Conservation (phyloP, 2,329 filamentous ascomycete species). For the Pseudonectria foliicola region DNA sequence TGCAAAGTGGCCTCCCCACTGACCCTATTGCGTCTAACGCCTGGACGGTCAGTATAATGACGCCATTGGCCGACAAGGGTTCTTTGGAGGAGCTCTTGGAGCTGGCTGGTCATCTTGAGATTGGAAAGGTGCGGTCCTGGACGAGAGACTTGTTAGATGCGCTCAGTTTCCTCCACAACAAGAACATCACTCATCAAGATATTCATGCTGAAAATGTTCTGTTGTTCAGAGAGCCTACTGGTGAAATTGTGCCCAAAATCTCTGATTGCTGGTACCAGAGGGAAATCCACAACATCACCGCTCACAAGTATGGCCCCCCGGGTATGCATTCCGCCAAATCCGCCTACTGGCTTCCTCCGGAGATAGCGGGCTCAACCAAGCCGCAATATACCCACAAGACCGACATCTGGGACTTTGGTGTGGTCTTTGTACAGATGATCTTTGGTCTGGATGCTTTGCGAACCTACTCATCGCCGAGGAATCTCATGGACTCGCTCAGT, state of each 20-base stretch:
- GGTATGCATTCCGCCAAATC: constrained; percentile 59
- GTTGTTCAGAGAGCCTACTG: constrained; percentile 61
- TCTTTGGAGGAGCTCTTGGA: constrained; percentile 77
- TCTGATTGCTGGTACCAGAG: constrained; percentile 67
- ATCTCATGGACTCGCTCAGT: constrained; percentile 62
- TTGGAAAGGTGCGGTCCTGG: constrained; percentile 76
- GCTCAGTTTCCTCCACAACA: constrained; percentile 77
- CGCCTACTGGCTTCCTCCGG: constrained; percentile 76
- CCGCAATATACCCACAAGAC: constrained; percentile 67
- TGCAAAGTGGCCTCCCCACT: constrained; percentile 47
- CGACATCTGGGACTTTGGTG: constrained; percentile 91
- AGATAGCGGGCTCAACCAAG: constrained; percentile 57
- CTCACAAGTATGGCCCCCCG: constrained; percentile 44
- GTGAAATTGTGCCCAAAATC: constrained; percentile 66
- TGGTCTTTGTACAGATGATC: constrained; percentile 88
- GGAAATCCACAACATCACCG: constrained; percentile 55
- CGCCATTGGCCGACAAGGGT: constrained; percentile 72
- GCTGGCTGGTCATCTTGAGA: constrained; percentile 65
- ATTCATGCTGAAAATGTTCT: constrained; percentile 77
- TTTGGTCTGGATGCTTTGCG: constrained; percentile 73
- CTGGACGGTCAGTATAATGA: constrained; percentile 72
- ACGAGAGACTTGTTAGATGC: constrained; percentile 88
- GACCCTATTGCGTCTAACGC: constrained; percentile 29
- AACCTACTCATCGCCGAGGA: constrained; percentile 71
- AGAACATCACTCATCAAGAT: constrained; percentile 75